Percentiles rank a stretch among this genome's conserved stretches.
phyloP scores from a whole-genome alignment of 495 filamentous ascomycete genomes.

The Sordaria brevicollis region DNA sequence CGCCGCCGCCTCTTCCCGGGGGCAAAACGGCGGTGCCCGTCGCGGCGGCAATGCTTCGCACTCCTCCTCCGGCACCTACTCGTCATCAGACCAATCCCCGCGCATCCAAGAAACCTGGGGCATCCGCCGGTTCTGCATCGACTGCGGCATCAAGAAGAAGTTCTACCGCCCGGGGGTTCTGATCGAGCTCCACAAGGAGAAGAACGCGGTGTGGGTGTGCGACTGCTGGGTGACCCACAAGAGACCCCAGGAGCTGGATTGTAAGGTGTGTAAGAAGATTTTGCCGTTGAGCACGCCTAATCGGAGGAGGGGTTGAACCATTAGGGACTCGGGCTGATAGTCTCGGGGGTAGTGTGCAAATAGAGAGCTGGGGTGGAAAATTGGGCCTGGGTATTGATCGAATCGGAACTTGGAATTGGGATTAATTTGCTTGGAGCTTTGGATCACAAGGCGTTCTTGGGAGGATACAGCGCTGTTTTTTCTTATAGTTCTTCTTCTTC shows the following conservation, averaged over 20 bases:
- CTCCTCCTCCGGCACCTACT: neutral
- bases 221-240: conserved; percentile 9
- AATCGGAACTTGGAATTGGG: no score
- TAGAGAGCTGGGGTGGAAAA: neutral
- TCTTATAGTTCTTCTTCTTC: no score
- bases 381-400: neutral
- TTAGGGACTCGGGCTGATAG: neutral
- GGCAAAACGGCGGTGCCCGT: neutral
- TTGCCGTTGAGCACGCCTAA: neutral
- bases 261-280: conserved; percentile 3
- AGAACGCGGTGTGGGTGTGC: conserved; percentile 20
- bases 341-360: neutral
- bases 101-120: conserved; percentile 14
- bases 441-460: no score
- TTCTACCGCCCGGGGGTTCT: conserved; percentile 15
- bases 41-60: neutral
- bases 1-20: neutral
- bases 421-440: no score
- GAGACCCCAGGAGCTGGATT: conserved; percentile 1
- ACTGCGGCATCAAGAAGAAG: conserved; percentile 14
- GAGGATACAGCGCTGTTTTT: no score
- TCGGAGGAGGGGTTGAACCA: neutral
- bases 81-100: neutral
- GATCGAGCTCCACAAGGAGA: conserved; percentile 11
- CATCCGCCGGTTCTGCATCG: conserved; percentile 16